Percentiles rank a stretch among this genome's conserved stretches.
Evolutionary conservation across 1,284 basidiomycete species (phyloP).

Genomic region (Malassezia sympodialis): DNA sequence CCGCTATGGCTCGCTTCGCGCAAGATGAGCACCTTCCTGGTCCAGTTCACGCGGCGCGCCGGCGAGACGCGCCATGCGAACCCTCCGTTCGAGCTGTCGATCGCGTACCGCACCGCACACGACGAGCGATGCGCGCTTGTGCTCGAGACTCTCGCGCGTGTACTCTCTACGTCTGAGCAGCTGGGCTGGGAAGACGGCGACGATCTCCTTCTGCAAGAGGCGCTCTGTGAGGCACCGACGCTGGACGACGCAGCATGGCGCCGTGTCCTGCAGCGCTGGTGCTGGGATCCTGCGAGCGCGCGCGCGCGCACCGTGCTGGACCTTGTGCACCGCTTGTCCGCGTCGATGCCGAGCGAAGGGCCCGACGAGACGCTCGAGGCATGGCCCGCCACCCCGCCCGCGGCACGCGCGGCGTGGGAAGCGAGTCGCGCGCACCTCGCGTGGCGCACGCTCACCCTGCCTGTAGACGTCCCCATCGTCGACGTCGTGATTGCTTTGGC

Average conservation of each 20-base stretch:
- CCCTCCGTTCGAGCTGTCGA: conserved; percentile 20
- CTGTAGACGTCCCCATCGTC: conserved; percentile 9
- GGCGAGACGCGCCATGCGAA: neutral
- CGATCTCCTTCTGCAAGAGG: neutral
- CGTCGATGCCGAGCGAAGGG: neutral
- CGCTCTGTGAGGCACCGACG: neutral
- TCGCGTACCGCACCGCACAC: conserved; percentile 25
- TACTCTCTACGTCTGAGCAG: neutral
- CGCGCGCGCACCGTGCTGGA: neutral
- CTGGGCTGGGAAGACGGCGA: conserved; percentile 19
- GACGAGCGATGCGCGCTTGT: conserved; percentile 25
- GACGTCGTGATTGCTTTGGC: conserved; percentile 7
- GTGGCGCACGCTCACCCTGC: conserved; percentile 10
- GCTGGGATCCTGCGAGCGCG: conserved; percentile 1
- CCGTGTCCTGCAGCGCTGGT: neutral
- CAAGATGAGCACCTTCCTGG: conserved; percentile 33
- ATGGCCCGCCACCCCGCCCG: neutral
- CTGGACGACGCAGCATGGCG: neutral
- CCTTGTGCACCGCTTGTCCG: neutral
- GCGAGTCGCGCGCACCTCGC: neutral
- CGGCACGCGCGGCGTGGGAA: neutral
- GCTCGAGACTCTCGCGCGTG: neutral
- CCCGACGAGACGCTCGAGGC: neutral
- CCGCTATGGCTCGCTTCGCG: conserved; percentile 22
- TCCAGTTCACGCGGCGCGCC: conserved; percentile 20